phyloP scores from a whole-genome alignment of 2,329 filamentous ascomycete species.

The Hymenotorrendiella dingleyae region DNA sequence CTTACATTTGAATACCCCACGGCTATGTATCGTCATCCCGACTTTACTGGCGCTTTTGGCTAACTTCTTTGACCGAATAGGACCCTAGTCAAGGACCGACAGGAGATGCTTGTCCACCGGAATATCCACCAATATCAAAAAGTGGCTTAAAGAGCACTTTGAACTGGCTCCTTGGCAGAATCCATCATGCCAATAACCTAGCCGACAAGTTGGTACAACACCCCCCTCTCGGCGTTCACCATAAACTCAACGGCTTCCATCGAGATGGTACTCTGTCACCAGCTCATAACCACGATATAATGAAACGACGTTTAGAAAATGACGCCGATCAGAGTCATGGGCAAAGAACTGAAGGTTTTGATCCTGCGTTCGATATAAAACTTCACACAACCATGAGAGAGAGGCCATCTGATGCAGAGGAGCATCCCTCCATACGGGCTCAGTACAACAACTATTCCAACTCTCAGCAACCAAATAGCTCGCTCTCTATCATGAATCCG shows the following conservation, averaged over 20 bases:
- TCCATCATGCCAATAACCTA: conserved; percentile 26
- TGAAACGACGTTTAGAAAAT: conserved; percentile 24
- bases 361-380: conserved; percentile 18
- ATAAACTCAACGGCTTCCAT: conserved; percentile 9
- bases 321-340: conserved; percentile 13
- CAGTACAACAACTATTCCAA: conserved; percentile 18
- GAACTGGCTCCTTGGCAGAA: conserved; percentile 25
- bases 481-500: conserved; percentile 26
- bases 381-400: conserved; percentile 18
- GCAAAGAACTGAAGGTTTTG: conserved; percentile 9
- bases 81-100: conserved; percentile 7
- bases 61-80: conserved; percentile 11
- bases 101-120: conserved; percentile 11
- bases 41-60: conserved; percentile 1
- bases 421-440: conserved; percentile 19
- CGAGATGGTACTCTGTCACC: conserved; percentile 9
- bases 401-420: conserved; percentile 18
- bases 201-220: conserved; percentile 25
- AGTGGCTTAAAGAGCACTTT: conserved; percentile 25
- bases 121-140: conserved; percentile 24
- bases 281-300: conserved; percentile 19
- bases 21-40: conserved; percentile 12
- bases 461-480: conserved; percentile 10
- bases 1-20: conserved; percentile 7
- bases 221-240: conserved; percentile 12